These are phyloP conservation scores for Colletotrichum lentis DNA, from an alignment of 2,329 filamentous ascomycete genomes.

Conservation along the genomic window DNA sequence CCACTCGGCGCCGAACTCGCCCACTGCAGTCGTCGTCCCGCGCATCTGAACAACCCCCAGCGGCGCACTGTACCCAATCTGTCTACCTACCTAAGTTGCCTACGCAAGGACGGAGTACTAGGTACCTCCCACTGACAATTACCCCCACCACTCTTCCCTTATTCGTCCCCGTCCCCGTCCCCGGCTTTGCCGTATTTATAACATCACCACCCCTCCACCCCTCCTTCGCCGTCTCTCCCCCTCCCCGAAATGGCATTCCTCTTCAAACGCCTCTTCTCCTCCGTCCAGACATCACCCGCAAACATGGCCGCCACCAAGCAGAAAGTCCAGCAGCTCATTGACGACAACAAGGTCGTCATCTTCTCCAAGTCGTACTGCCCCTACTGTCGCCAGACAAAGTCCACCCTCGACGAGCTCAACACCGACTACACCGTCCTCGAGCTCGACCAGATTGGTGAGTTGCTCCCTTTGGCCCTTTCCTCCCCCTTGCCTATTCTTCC, in stretches of 20 bases:
- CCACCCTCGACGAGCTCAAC: conserved; percentile 71
- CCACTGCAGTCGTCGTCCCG: not conserved
- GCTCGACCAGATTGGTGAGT: conserved; percentile 83
- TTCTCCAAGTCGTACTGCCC: conserved; percentile 98
- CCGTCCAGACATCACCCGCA: conserved; percentile 59
- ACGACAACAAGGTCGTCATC: conserved; percentile 89
- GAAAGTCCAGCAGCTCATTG: conserved; percentile 86
- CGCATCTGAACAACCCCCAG: not conserved
- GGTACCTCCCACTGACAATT: conserved; percentile 11
- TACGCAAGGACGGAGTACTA: too few relatives aligned
- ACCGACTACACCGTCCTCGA: conserved; percentile 81
- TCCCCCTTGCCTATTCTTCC: not conserved
- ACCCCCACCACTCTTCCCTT: not conserved
- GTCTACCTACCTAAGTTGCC: too few relatives aligned
- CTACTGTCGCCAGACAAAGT: conserved; percentile 85
- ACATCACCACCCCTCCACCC: conserved; percentile 12
- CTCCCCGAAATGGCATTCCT: conserved; percentile 69
- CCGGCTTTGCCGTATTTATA: conserved; percentile 6
- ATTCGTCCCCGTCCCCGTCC: not conserved
- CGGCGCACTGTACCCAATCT: not conserved
- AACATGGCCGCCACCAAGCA: conserved; percentile 83
- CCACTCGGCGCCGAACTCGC: conserved; percentile 20
- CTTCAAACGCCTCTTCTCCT: conserved; percentile 71
- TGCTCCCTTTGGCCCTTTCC: not conserved
- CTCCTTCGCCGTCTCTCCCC: not conserved